Evolutionary conservation across 1,139 yeast species (phyloP), one percentile per base, ranked within the genome.

Genomic region (Protomyces inundatus): DNA sequence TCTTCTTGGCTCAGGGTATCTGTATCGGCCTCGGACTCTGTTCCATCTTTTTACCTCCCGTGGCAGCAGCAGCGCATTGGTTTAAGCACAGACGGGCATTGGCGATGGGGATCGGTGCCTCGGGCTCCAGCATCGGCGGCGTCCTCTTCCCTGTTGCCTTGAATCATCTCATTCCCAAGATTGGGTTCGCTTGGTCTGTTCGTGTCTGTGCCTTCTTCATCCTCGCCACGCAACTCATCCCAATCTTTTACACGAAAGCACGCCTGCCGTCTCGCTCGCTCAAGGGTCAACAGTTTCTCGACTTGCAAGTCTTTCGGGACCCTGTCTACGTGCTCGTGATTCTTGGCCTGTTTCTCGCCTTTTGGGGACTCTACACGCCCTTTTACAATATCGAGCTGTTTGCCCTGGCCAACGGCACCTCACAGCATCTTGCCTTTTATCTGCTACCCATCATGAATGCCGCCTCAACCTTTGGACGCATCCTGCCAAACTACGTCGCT

Each of bases 401-500:
- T 56, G 75, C 75, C 1, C 50, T 66, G 10, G 58, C 57, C 6
- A 63, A 66, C 14, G 69, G 71, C 10, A 68, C 74, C 30, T 46
- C 57, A 36, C 33, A 36, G 33, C n/a, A 34, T 14, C 32, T 55
- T 9, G 57, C 69, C 4, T 67, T 66, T 23, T 72, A 73, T 68
- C 67, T 71, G 58, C 79, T 83, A 12, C 77, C 86, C 1, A 77
- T 83, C 34, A 77, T 81, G 36, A 80, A 83, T 60, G 84, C 82
- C 3, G 75, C 77, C 70, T 76, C 82, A 5, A 75, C 80, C 45
- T 65, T 82, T 9, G 87, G 86, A 3, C 74, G 87, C 51, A 75
- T 84, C 0, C 16, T 79, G 0, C 81, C 84, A 1, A 84, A 84
- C 0, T 70, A 74, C 50, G 6, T 79, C 12, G 81, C 82, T 1